These are phyloP conservation scores for Boletellus emodensis DNA, from an alignment of 768 basidiomycete genomes.

Conservation along the genomic window DNA sequence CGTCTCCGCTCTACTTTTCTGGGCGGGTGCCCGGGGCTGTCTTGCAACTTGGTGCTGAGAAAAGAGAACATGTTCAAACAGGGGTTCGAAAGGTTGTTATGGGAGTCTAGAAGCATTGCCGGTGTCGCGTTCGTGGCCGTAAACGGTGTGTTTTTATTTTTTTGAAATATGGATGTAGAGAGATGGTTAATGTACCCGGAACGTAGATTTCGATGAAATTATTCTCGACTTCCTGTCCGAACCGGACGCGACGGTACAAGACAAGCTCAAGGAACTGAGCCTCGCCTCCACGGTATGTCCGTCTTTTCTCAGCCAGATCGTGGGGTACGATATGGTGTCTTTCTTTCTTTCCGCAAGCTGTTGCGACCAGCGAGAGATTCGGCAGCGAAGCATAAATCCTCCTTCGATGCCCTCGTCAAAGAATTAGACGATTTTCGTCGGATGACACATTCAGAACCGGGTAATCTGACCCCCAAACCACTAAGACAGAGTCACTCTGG, in stretches of 20 bases:
- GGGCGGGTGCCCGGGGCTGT: too few species aligned
- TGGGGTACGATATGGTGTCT: background rate
- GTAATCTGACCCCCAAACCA: background rate
- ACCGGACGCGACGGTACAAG: constrained; percentile 2
- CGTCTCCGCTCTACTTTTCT: background rate
- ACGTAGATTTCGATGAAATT: constrained; percentile 18
- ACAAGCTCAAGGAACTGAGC: constrained; percentile 14
- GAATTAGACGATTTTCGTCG: constrained; percentile 9
- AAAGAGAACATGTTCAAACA: background rate
- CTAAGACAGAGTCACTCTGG: background rate
- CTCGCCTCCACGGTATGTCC: constrained; percentile 6
- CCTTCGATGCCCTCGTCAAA: constrained; percentile 8
- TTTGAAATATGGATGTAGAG: background rate
- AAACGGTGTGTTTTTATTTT: constrained; percentile 6
- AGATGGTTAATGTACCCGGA: background rate
- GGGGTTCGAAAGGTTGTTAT: constrained; percentile 14
- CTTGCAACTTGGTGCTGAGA: too few species aligned
- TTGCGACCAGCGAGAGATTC: constrained; percentile 10
- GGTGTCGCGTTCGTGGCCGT: constrained; percentile 12
- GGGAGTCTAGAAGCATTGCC: constrained; percentile 18
- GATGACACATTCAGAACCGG: background rate
- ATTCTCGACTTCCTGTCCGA: constrained; percentile 19
- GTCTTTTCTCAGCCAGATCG: background rate
- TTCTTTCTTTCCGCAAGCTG: constrained; percentile 4
- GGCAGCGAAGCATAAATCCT: constrained; percentile 3